phyloP scores from a whole-genome alignment of 2,329 filamentous ascomycete genomes.

The Akanthomyces dipterigenus region DNA sequence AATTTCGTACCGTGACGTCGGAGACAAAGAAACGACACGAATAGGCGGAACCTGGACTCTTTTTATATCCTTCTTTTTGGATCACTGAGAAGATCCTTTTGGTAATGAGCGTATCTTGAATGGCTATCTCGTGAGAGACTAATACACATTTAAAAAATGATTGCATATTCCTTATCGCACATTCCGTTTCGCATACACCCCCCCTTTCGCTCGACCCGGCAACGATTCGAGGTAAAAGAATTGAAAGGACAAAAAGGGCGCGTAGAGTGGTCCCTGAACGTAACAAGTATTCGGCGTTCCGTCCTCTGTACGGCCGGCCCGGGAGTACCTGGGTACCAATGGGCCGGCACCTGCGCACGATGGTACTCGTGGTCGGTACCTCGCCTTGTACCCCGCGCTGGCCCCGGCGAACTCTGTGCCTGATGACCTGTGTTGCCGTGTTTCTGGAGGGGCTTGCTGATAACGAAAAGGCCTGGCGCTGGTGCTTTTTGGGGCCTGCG shows the following conservation, averaged over 20 bases:
- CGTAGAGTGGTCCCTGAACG: background rate
- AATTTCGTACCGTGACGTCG: background rate
- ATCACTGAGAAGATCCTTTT: background rate
- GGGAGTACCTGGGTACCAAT: constrained; percentile 11
- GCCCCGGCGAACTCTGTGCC: background rate
- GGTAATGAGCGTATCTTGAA: background rate
- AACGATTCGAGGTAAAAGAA: background rate
- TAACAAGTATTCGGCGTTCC: background rate
- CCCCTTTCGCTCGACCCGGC: background rate
- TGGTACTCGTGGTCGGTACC: constrained; percentile 5
- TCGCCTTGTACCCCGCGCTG: constrained; percentile 4
- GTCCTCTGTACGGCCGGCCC: background rate
- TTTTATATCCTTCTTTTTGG: background rate
- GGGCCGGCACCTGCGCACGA: background rate
- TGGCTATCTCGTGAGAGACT: background rate
- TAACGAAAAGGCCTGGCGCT: constrained; percentile 5
- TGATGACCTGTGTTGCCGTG: background rate
- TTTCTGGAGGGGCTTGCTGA: constrained; percentile 4
- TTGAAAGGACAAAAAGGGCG: background rate
- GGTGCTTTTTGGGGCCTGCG: constrained; percentile 3
- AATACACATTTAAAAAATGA: no score
- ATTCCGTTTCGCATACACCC: background rate
- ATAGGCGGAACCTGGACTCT: background rate
- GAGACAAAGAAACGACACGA: background rate
- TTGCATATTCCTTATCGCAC: background rate